Evolutionary conservation across 2,329 filamentous ascomycete genomes (phyloP).

Genomic region (Fusarium mexicanum): DNA sequence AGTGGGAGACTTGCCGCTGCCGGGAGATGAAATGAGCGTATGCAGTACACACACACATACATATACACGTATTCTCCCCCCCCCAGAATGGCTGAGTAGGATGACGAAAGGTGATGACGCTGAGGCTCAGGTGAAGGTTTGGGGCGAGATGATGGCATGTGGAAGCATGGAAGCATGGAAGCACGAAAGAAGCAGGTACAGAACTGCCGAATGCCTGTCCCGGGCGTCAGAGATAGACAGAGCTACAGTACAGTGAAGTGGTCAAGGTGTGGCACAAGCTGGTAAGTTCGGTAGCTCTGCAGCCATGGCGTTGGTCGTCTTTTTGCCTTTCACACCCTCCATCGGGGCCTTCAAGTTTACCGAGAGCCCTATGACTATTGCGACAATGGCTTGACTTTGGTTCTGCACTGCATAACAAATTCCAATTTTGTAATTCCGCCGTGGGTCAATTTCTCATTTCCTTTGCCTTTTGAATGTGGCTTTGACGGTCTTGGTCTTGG

Average conservation of each 20-base stretch:
- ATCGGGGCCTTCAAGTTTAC: constrained; percentile 21
- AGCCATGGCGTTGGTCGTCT: background rate
- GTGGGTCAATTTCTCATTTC: constrained; percentile 19
- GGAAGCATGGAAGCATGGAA: constrained; percentile 21
- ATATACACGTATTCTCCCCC: background rate
- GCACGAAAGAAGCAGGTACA: constrained; percentile 31
- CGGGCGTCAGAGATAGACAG: background rate
- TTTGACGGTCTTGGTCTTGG: constrained; percentile 14
- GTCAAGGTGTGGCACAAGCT: constrained; percentile 19
- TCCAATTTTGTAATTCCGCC: background rate
- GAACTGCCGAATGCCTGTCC: constrained; percentile 30
- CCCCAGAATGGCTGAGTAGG: constrained; percentile 23
- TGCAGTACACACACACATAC: background rate
- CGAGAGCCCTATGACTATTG: constrained; percentile 7
- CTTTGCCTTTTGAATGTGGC: constrained; percentile 2
- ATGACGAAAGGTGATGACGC: constrained; percentile 25
- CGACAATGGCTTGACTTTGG: background rate
- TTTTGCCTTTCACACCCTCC: constrained; percentile 18
- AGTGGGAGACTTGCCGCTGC: constrained; percentile 7
- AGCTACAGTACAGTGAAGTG: background rate
- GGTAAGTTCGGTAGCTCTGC: constrained; percentile 8
- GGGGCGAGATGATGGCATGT: background rate
- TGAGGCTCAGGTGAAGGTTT: background rate
- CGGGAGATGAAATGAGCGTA: background rate
- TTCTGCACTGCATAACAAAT: background rate